Evolutionary conservation across 2,329 filamentous ascomycete species (phyloP), one percentile per base, ranked within the genome.

Genomic region (Beauveria sp.): DNA sequence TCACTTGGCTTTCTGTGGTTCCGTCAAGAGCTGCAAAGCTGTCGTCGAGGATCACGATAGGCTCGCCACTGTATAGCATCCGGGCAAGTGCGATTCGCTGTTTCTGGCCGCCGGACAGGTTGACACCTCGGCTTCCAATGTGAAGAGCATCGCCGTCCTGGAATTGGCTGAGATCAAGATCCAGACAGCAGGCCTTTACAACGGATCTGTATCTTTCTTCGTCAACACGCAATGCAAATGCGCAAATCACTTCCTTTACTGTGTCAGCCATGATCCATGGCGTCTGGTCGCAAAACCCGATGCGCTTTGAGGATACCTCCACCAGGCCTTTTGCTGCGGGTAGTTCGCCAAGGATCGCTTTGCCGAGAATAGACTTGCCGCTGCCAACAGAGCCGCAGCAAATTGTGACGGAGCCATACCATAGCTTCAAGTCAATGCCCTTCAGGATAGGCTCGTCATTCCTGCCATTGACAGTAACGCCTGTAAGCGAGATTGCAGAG

Each of bases 21-120:
- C 65, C 65, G 7, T 67, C 65, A 3, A 67, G 52, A 3, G 63
- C 64, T 10, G 59, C 64, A 40, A 67, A 66, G 3, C 61, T 60
- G 51, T 67, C 65, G 26, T 67, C 65, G 16, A 67, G 28, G 12
- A 67, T 44, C 12, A 62, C 63, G 34, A 63, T 62, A 1, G 57
- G 34, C 41, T 58, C 48, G 3, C 55, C 50, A 14, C 55, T 43
- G 24, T 65, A 66, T 4, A 65, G 28, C 18, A 64, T 18, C 8
- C 64, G 63, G 4, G 64, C 64, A 14, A 66, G 22, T 4, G 64
- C 63, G 18, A 62, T 54, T 41, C 61, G 28, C 34, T 62, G 61
- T 20, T 59, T 59, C 44, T 62, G 61, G 22, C 61, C 61, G 2
- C 61, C 61, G n/a, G 61, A 62, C 5, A 62, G 26, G 22, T 62